A percentile compares a stretch with the other conserved stretches of the same genome.
Evolutionary conservation across 768 basidiomycete genomes (phyloP).

Genomic region (Leccinellum rugosiceps): DNA sequence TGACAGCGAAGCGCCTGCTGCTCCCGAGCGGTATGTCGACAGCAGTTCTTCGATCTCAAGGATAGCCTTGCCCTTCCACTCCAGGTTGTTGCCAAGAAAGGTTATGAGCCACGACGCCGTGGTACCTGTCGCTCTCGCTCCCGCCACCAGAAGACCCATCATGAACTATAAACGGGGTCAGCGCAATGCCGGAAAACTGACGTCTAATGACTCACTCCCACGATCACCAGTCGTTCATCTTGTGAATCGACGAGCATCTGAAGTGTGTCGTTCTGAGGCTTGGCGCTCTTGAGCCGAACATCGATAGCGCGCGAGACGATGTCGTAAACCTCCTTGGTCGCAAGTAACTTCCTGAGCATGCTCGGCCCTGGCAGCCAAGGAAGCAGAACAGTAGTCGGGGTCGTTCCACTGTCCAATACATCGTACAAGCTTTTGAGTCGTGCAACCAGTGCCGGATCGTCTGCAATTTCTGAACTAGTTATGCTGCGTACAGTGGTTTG

Average conservation of each 20-base stretch:
- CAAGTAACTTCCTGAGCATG: slow-evolving; percentile 65
- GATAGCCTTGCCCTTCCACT: slow-evolving; percentile 62
- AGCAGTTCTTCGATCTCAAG: slow-evolving; percentile 59
- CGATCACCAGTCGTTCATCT: slow-evolving; percentile 64
- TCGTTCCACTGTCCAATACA: slow-evolving; percentile 64
- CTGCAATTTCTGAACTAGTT: slow-evolving; percentile 65
- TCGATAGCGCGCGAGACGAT: slow-evolving; percentile 59
- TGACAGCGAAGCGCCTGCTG: slow-evolving; percentile 33
- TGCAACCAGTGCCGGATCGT: slow-evolving; percentile 57
- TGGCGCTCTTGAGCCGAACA: slow-evolving; percentile 54
- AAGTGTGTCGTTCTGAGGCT: slow-evolving; percentile 60
- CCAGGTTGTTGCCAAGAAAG: slow-evolving; percentile 63
- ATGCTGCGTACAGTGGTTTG: slow-evolving; percentile 70
- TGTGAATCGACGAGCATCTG: slow-evolving; percentile 71
- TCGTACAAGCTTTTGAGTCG: slow-evolving; percentile 67
- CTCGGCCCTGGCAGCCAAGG: slow-evolving; percentile 77
- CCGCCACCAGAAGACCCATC: slow-evolving; percentile 77
- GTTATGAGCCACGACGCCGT: slow-evolving; percentile 78
- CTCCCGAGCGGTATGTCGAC: slow-evolving; percentile 35
- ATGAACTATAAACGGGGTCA: slow-evolving; percentile 55
- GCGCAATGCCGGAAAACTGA: slow-evolving; percentile 16
- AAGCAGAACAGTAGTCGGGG: slow-evolving; percentile 66
- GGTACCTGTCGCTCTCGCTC: slow-evolving; percentile 76
- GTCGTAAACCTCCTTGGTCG: slow-evolving; percentile 74
- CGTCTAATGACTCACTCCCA: slow-evolving; percentile 50